Evolutionary conservation across 2,329 filamentous ascomycete genomes (phyloP).

Genomic region (Ophiostoma montium): DNA sequence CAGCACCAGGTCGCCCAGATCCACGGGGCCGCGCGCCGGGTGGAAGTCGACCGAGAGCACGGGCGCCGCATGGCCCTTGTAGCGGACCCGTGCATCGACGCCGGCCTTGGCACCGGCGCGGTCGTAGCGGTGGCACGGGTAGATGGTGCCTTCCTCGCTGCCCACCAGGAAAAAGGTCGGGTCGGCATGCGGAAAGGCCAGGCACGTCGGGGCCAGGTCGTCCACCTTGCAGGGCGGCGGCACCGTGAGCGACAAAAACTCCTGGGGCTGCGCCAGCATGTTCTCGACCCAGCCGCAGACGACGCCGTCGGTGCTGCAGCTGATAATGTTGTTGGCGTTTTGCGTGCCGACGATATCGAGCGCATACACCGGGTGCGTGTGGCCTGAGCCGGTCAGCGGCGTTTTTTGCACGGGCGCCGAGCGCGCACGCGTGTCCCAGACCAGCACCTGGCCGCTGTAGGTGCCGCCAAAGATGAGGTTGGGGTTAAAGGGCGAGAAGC

Average conservation of each 20-base stretch:
- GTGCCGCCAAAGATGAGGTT: slow-evolving; percentile 92
- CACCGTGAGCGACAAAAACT: slow-evolving; percentile 76
- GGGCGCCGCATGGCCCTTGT: slow-evolving; percentile 80
- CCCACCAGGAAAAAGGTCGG: slow-evolving; percentile 96
- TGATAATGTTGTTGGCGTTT: slow-evolving; percentile 97
- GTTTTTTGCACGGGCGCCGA: slow-evolving; percentile 90
- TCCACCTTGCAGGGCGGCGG: slow-evolving; percentile 82
- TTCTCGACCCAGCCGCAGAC: slow-evolving; percentile 97
- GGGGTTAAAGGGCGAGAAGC: slow-evolving; percentile 97
- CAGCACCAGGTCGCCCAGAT: slow-evolving; percentile 85
- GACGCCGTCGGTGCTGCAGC: slow-evolving; percentile 88
- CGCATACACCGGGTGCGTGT: slow-evolving; percentile 92
- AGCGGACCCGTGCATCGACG: slow-evolving; percentile 76
- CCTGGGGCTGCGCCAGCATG: slow-evolving; percentile 93
- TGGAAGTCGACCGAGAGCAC: slow-evolving; percentile 97
- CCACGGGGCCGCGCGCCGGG: slow-evolving; percentile 78
- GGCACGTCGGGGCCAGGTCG: slow-evolving; percentile 85
- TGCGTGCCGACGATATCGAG: slow-evolving; percentile 94
- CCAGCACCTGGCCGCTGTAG: slow-evolving; percentile 88
- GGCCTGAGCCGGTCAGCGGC: slow-evolving; percentile 82
- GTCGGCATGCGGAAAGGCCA: slow-evolving; percentile 88
- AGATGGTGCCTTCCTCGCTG: slow-evolving; percentile 91
- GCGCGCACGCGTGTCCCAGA: slow-evolving; percentile 91
- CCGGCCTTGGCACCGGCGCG: slow-evolving; percentile 93
- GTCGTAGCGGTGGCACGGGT: slow-evolving; percentile 93